Conservation (phyloP, 768 basidiomycete species). For the Flagelloscypha sp. region DNA sequence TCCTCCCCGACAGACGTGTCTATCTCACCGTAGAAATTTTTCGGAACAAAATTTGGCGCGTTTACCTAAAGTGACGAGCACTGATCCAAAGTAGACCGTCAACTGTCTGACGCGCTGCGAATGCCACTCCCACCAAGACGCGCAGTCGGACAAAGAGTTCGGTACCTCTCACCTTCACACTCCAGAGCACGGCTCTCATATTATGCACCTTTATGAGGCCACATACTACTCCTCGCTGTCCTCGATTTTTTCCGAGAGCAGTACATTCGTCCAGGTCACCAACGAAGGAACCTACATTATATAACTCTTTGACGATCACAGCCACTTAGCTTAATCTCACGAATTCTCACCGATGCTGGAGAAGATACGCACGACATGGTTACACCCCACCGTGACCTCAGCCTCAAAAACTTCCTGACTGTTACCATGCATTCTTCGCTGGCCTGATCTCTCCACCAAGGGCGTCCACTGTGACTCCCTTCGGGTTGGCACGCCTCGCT, state of each 20-base stretch:
- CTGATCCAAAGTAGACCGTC: too few relatives aligned
- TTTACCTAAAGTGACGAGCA: too few relatives aligned
- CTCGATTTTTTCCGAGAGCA: conserved; percentile 22
- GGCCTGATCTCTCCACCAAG: too few relatives aligned
- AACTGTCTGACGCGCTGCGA: conserved; percentile 28
- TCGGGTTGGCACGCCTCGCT: too few relatives aligned
- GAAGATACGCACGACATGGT: conserved; percentile 33
- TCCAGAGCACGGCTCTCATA: conserved; percentile 18
- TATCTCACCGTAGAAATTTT: too few relatives aligned
- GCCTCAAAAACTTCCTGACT: conserved; percentile 36
- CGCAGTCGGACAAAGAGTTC: conserved; percentile 39
- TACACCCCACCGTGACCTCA: conserved; percentile 39
- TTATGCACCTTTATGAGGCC: conserved; percentile 42
- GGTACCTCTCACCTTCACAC: conserved; percentile 20
- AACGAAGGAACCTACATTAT: conserved; percentile 24
- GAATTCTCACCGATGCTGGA: conserved; percentile 35
- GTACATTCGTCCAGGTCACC: conserved; percentile 42
- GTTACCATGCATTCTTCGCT: too few relatives aligned
- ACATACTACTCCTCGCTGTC: conserved; percentile 42
- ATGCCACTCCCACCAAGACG: conserved; percentile 28
- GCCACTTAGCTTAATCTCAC: conserved; percentile 9
- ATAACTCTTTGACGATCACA: conserved; percentile 16
- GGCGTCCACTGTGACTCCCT: too few relatives aligned
- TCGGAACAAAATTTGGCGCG: too few relatives aligned
- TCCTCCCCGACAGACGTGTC: too few relatives aligned